phyloP scores from a whole-genome alignment of 2,329 filamentous ascomycete genomes.

The Eurotiales sp. region DNA sequence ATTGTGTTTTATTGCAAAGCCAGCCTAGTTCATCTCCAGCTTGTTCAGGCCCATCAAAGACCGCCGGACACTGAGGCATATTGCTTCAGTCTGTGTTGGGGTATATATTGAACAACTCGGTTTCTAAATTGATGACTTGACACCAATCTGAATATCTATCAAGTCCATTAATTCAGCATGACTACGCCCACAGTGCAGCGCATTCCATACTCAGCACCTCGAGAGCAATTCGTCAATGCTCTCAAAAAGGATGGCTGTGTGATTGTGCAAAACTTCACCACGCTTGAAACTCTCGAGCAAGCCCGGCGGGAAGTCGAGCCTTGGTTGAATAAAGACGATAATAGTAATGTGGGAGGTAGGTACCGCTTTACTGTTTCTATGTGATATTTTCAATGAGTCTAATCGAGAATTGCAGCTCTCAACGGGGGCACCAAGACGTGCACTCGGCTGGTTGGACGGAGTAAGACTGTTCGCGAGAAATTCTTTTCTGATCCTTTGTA shows the following conservation, averaged over 20 bases:
- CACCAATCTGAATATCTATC: neutral
- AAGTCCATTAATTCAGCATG: neutral
- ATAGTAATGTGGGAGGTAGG: constrained; percentile 22
- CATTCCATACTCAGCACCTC: constrained; percentile 7
- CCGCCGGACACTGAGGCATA: no score
- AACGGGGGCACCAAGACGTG: constrained; percentile 36
- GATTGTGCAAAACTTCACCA: constrained; percentile 31
- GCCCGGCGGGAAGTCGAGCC: constrained; percentile 27
- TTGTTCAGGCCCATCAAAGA: neutral
- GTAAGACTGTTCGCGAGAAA: constrained; percentile 33
- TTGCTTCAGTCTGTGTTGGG: neutral
- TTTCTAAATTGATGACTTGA: neutral
- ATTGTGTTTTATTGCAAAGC: constrained; percentile 5
- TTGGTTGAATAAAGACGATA: constrained; percentile 24
- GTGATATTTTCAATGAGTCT: neutral
- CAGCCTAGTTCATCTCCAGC: no score
- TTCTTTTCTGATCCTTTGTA: constrained; percentile 34
- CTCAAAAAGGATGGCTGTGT: constrained; percentile 33
- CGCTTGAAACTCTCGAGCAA: constrained; percentile 22
- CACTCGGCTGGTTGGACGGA: constrained; percentile 32
- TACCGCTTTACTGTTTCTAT: neutral
- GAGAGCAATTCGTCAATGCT: constrained; percentile 27
- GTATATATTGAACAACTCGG: neutral
- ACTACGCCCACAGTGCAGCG: constrained; percentile 5
- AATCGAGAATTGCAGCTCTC: constrained; percentile 18